These are phyloP conservation scores for Lactarius pseudohatsudake DNA, from an alignment of 768 basidiomycete species.

Conservation along the genomic window DNA sequence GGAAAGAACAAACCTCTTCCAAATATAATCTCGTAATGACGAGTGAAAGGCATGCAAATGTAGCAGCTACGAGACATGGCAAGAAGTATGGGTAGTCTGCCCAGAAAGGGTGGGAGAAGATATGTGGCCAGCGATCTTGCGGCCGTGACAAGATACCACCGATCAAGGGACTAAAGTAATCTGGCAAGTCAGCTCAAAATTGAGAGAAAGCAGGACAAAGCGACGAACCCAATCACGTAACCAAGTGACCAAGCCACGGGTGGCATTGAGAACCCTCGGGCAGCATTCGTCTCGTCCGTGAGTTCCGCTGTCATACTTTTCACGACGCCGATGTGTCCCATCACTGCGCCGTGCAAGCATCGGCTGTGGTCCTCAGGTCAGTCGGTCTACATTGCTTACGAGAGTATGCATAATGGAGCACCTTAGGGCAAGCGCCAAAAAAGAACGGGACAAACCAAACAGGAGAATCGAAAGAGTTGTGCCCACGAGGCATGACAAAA, in stretches of 20 bases:
- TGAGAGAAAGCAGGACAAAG: neutral
- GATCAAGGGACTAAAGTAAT: constrained; percentile 23
- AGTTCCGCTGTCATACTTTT: neutral
- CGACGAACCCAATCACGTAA: constrained; percentile 21
- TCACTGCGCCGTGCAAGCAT: neutral
- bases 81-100: constrained; percentile 31
- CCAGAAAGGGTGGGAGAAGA: constrained; percentile 30
- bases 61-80: constrained; percentile 22
- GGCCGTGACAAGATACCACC: constrained; percentile 31
- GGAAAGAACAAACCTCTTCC: neutral
- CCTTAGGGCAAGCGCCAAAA: neutral
- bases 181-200: neutral
- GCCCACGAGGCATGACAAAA: neutral
- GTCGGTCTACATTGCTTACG: neutral
- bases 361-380: neutral
- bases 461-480: neutral
- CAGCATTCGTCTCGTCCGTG: neutral
- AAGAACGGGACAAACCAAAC: neutral
- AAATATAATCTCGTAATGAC: neutral
- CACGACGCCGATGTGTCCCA: neutral
- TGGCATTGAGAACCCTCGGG: neutral
- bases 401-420: neutral
- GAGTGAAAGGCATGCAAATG: neutral
- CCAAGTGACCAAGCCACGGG: neutral
- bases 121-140: constrained; percentile 23